A percentile compares a stretch with the other conserved stretches of the same genome.
Conservation (phyloP, 257 asterid species). For the Buddleja alternifolia region DNA sequence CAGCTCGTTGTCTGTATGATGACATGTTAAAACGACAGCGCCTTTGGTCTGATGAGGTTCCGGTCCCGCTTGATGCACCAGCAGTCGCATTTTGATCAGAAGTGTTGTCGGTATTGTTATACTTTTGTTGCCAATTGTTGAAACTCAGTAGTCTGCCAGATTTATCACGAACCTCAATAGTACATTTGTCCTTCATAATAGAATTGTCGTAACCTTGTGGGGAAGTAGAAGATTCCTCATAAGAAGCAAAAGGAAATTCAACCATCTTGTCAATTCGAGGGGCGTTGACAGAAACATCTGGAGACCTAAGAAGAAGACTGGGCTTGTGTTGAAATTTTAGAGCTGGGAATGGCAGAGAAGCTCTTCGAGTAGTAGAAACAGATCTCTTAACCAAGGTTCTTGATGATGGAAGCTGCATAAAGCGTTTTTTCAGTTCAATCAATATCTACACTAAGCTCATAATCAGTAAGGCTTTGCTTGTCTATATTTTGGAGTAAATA, state of each 20-base stretch:
- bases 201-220: conserved; percentile 61
- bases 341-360: conserved; percentile 67
- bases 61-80: conserved; percentile 83
- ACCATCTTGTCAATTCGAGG: conserved; percentile 84
- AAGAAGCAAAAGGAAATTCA: conserved; percentile 67
- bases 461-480: no score
- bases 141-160: conserved; percentile 45
- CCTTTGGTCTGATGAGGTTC: conserved; percentile 74
- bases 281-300: conserved; percentile 78
- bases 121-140: conserved; percentile 48
- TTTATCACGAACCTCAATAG: conserved; percentile 66
- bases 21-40: conserved; percentile 76
- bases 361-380: conserved; percentile 62
- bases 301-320: conserved; percentile 54
- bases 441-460: no score
- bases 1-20: conserved; percentile 82
- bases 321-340: conserved; percentile 43
- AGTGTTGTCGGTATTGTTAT: conserved; percentile 4
- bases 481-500: no score
- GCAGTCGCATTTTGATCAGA: conserved; percentile 92
- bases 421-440: conserved; percentile 20
- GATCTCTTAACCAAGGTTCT: conserved; percentile 54
- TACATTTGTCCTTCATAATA: conserved; percentile 76
- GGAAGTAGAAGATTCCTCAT: conserved; percentile 62
- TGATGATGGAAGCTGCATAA: conserved; percentile 58